A percentile compares a stretch with the other conserved stretches of the same genome.
phyloP scores from a whole-genome alignment of 768 basidiomycete genomes.

The Xerocomus spinulosus region DNA sequence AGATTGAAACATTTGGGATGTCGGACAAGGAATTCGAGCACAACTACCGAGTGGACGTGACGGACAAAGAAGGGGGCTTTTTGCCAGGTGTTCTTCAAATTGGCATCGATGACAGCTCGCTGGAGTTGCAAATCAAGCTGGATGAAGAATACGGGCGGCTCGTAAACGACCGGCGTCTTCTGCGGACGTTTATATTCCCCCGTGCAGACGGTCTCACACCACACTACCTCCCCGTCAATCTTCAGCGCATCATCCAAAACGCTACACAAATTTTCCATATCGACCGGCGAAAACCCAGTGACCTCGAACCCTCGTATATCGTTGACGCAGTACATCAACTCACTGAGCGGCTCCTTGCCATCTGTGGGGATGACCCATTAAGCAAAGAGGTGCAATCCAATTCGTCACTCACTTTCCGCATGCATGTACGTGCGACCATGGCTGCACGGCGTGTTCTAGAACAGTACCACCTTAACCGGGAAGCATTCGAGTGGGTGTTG shows the following conservation, averaged over 20 bases:
- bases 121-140: conserved; percentile 77
- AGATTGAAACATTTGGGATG: conserved; percentile 82
- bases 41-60: conserved; percentile 93
- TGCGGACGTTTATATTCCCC: conserved; percentile 85
- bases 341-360: conserved; percentile 72
- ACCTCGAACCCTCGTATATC: conserved; percentile 85
- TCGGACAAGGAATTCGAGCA: conserved; percentile 82
- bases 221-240: conserved; percentile 92
- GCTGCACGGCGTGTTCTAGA: conserved; percentile 85
- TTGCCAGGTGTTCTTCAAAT: conserved; percentile 75
- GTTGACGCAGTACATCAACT: conserved; percentile 74
- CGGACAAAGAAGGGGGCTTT: conserved; percentile 78
- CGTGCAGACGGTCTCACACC: conserved; percentile 62
- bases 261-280: conserved; percentile 96
- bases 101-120: conserved; percentile 79
- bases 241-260: conserved; percentile 93
- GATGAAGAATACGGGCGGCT: conserved; percentile 74
- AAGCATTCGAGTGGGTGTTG: conserved; percentile 97
- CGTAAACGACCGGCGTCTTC: conserved; percentile 64
- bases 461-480: conserved; percentile 79
- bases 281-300: conserved; percentile 87
- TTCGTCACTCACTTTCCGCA: conserved; percentile 87
- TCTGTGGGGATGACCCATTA: conserved; percentile 80
- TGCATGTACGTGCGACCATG: conserved; percentile 88
- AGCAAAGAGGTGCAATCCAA: conserved; percentile 79